Base-by-base conservation (phyloP, 2,329 filamentous ascomycete species). In the Penicillium sp. region DNA sequence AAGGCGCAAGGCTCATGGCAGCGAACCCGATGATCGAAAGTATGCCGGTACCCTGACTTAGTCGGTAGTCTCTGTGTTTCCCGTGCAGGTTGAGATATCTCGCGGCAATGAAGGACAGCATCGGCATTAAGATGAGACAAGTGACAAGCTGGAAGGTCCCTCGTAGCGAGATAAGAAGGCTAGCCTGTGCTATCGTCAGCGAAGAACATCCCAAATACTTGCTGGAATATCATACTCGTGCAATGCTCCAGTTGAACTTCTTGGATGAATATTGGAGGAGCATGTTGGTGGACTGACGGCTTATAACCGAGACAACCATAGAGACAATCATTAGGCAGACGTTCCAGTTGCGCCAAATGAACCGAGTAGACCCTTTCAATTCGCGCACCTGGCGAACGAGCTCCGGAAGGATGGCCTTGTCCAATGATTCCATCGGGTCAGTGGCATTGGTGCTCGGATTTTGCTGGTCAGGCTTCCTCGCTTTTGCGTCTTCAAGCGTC, bases 211-310 rank as follows among this genome's bases (percentile, higher is more conserved):
- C n/a, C 11, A 1, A 23, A 5, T n/a, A 11, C 8, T n/a, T 22
- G 20, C 13, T 18, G 4, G 16, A 14, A 5, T 16, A n/a, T 44
- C 57, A 31, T 58, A 64, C 62, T 31, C 54, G 42, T 27, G 55
- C 49, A 36, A 65, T 55, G 29, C 50, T 62, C 63, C 63, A 66
- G 16, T 57, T 20, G 34, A 63, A 65, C 16, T 58, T 59, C 39
- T 59, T 59, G 10, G 62, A 64, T 1, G 55, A 55, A 42, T 62
- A 65, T 47, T 65, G 64, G 10, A 66, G 31, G 16, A 66, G 47
- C 11, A 66, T 39, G 22, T 40, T 52, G 2, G 51, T 55, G 2
- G 56, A 58, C 36, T 58, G 52, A 14, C 50, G 51, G 34, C 52
- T 58, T 37, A 65, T 49, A 13, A 50, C 43, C 4, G 56, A 47